Percentiles rank a stretch among this genome's conserved stretches.
Evolutionary conservation across 768 basidiomycete species (phyloP).

Genomic region (Kwoniella sp.): DNA sequence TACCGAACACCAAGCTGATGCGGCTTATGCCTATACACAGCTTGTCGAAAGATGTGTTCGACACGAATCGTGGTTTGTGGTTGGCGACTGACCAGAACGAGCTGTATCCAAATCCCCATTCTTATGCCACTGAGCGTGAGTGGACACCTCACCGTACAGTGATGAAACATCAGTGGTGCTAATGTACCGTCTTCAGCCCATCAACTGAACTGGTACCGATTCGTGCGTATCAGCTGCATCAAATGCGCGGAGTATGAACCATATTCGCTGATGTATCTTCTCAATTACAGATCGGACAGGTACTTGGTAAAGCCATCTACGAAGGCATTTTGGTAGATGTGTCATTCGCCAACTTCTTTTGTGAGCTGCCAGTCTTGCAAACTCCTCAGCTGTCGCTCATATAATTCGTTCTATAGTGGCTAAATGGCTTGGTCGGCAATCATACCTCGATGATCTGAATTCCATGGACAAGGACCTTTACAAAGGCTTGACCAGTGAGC

Average conservation of each 20-base stretch:
- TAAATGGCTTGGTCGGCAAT: constrained; percentile 77
- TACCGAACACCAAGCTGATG: background rate
- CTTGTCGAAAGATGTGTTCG: constrained; percentile 89
- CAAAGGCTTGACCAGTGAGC: constrained; percentile 73
- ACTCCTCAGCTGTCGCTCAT: background rate
- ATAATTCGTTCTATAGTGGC: constrained; percentile 63
- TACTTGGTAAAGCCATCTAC: constrained; percentile 94
- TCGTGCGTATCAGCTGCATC: constrained; percentile 27
- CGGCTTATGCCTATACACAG: constrained; percentile 56
- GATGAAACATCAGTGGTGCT: background rate
- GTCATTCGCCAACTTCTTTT: constrained; percentile 92
- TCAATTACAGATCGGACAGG: constrained; percentile 67
- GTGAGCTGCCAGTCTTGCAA: constrained; percentile 55
- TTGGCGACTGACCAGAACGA: constrained; percentile 86
- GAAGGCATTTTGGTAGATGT: constrained; percentile 94
- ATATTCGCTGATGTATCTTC: background rate
- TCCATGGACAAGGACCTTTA: constrained; percentile 92
- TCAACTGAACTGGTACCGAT: constrained; percentile 76
- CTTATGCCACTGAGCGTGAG: constrained; percentile 84
- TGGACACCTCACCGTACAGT: constrained; percentile 14
- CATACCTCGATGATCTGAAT: constrained; percentile 86
- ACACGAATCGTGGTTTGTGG: constrained; percentile 93
- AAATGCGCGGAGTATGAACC: too few species aligned
- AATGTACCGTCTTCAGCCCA: constrained; percentile 61
- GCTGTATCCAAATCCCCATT: constrained; percentile 90